Base-by-base conservation (phyloP, 2,329 filamentous ascomycete genomes). In the Trichoderma sp. region DNA sequence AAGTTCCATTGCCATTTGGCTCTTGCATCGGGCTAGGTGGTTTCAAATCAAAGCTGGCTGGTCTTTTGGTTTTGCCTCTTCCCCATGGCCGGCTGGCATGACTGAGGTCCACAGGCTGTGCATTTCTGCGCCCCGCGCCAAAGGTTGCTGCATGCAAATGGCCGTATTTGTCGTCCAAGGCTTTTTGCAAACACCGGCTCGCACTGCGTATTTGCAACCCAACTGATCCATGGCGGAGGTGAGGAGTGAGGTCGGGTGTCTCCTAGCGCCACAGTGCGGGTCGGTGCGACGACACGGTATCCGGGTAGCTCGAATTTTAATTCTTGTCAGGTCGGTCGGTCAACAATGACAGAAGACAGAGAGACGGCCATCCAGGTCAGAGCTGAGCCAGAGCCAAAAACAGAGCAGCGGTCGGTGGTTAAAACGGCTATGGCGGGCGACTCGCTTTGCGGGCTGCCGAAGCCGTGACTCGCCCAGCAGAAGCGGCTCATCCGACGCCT, bases 401-500 rank as follows among this genome's bases (percentile, higher is more conserved):
- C 15, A 39, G 36, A 17, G 36, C 36, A 39, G 15, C 36, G 36
- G 36, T 39, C 36, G 36, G n/a, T 50, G n/a, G 43, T 50, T 50
- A 23, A 20, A 20, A 50, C n/a, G 43, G n/a, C 43, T 20, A 50
- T 20, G 43, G 43, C 34, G 20, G 28, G n/a, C 53, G 26, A 50
- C 50, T 36, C 12, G 66, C 57, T 39, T 32, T 58, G 36, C 53
- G 23, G 32, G 28, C 43, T 61, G 66, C 66, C 39, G 55, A 62
- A 43, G 61, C 62, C 28, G 28, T 59, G 43, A 47, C 43, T 47
- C 57, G 28, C 28, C 57, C 57, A 53, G 32, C 43, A 50, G 43
- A 64, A 50, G 59, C 68, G 68, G 68, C 68, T 70, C 68, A 67
- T 71, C 69, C 69, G 69, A 66, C 28, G 55, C 66, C 55, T 61